Evolutionary conservation across 306 rosid genomes (phyloP).

Genomic region (Oemleria cerasiformis): DNA sequence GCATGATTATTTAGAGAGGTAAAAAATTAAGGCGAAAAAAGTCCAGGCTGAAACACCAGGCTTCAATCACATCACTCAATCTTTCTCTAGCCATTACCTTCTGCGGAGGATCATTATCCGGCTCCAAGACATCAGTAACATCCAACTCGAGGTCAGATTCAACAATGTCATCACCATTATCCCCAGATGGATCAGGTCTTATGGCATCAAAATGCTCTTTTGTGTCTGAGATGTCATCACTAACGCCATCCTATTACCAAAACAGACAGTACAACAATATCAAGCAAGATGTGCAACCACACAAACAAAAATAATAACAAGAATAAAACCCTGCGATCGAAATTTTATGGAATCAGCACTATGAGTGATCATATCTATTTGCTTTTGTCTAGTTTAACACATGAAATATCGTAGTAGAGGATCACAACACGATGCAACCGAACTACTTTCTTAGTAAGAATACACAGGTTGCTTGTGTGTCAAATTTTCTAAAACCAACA

Average conservation of each 20-base stretch:
- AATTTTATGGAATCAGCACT: background rate
- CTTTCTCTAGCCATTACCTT: slow-evolving; percentile 36
- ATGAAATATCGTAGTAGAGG: background rate
- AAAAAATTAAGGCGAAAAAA: background rate
- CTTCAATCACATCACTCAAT: background rate
- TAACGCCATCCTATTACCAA: slow-evolving; percentile 44
- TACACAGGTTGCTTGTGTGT: background rate
- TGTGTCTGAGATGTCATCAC: slow-evolving; percentile 19
- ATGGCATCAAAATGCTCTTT: slow-evolving; percentile 29
- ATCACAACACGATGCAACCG: background rate
- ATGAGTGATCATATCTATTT: background rate
- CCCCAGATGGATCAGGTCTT: slow-evolving; percentile 14
- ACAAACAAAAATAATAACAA: background rate
- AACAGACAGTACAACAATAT: background rate
- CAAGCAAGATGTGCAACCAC: background rate
- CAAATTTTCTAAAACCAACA: background rate
- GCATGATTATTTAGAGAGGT: background rate
- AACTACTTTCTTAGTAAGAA: background rate
- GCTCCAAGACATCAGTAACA: slow-evolving; percentile 52
- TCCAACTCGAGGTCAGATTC: slow-evolving; percentile 85
- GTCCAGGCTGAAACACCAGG: background rate
- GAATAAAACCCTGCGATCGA: background rate
- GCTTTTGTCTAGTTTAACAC: background rate
- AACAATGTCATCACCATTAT: slow-evolving; percentile 43
- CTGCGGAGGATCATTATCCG: slow-evolving; percentile 76